Evolutionary conservation across 306 rosid genomes (phyloP), one percentile per base, ranked within the genome.

Genomic region (Gynostemma pentaphyllum): DNA sequence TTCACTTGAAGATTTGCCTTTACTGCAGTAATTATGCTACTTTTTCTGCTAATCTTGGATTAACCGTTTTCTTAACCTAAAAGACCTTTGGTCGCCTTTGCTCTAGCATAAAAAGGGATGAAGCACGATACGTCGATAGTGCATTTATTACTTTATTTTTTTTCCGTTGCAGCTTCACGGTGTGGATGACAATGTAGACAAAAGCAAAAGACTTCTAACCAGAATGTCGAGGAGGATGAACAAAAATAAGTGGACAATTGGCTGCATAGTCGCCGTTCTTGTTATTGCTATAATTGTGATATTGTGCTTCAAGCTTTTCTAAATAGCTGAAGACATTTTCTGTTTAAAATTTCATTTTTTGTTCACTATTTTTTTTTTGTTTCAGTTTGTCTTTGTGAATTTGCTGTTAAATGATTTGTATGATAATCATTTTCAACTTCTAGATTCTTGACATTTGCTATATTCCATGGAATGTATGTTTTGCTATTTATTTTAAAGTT

Each of bases 101-200:
- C 1, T n/a, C 5, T 54, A 29, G 62, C 23, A 15, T 14, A 19
- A 2, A 54, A 54, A 54, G 9, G 23, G 18, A 29, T 29, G 2
- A 2, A 54, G 26, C 41, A 54, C 3, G 18, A 15, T n/a, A n/a
- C n/a, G n/a, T n/a, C n/a, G n/a, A n/a, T 54, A 2, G 19, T 29
- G 13, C 29, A 46, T 70, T 23, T 30, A 3, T 30, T 40, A 30
- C 5, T 29, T 27, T 27, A n/a, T n/a, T 72, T 71, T 59, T 29
- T 68, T 36, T 51, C 54, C 44, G 27, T 45, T 79, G 80, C 78
- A 91, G 98, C 87, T 91, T 77, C 88, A 86, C 68, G 92, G 92
- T 19, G 98, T 91, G 55, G 95, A 91, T 68, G 95, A 91, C 55
- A 91, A 91, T 82, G 18, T 91, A 30, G 87, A 95, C 30, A 85